Conservation (phyloP, 805 yeast genomes). For the Lachancea sp. region DNA sequence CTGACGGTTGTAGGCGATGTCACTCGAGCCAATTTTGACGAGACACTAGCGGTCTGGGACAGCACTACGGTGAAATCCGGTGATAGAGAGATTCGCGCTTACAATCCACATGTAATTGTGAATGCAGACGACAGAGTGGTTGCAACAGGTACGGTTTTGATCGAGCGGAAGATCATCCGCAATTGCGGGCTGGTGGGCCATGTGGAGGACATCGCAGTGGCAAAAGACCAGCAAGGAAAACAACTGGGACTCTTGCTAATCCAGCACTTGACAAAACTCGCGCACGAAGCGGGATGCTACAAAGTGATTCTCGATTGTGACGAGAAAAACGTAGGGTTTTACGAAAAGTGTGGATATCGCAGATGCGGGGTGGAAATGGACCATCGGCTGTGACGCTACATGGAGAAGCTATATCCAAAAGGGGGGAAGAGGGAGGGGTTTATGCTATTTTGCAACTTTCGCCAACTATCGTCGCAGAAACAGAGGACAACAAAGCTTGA, state of each 20-base stretch:
- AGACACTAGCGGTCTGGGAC: slow-evolving; percentile 55
- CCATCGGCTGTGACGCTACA: slow-evolving; percentile 1
- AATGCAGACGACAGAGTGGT: slow-evolving; percentile 49
- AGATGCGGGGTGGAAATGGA: slow-evolving; percentile 65
- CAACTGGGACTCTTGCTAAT: slow-evolving; percentile 69
- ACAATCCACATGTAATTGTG: slow-evolving; percentile 64
- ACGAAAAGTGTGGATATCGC: slow-evolving; percentile 77
- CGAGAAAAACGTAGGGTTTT: slow-evolving; percentile 73
- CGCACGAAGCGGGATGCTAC: slow-evolving; percentile 61
- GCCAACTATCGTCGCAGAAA: no score
- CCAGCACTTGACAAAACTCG: slow-evolving; percentile 52
- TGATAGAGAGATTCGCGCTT: slow-evolving; percentile 37
- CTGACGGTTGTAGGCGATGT: slow-evolving; percentile 83
- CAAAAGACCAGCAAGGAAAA: slow-evolving; percentile 70
- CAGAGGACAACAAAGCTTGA: no score
- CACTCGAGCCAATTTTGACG: slow-evolving; percentile 41
- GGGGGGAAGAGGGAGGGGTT: no score
- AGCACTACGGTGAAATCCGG: slow-evolving; percentile 25
- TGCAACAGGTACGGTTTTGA: slow-evolving; percentile 74
- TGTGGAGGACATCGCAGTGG: slow-evolving; percentile 89
- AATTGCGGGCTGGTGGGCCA: slow-evolving; percentile 83
- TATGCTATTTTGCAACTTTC: no score
- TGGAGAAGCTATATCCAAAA: no score
- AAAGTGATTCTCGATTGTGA: slow-evolving; percentile 88
- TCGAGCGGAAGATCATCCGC: slow-evolving; percentile 82